Evolutionary conservation across 805 yeast species (phyloP).

Genomic region (Saccharomyces paradoxus): DNA sequence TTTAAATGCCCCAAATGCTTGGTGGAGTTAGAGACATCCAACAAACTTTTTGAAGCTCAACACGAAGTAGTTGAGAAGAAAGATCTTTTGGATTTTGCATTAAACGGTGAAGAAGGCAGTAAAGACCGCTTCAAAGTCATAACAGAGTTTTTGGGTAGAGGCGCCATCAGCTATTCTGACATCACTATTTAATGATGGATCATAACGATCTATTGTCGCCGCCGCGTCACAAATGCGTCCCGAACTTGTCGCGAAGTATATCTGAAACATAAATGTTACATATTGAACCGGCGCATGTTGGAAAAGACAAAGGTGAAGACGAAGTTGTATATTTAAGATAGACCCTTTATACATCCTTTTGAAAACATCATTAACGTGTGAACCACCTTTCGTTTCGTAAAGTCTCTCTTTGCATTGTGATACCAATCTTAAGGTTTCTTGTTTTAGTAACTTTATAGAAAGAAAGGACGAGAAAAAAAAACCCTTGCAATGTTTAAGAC

Average conservation of each 20-base stretch:
- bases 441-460: neutral
- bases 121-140: slow-evolving; percentile 65
- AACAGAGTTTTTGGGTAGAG: slow-evolving; percentile 78
- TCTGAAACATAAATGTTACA: neutral
- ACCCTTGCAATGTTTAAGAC: slow-evolving; percentile 22
- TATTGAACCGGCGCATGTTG: neutral
- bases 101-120: slow-evolving; percentile 39
- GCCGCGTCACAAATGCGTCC: slow-evolving; percentile 1
- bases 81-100: slow-evolving; percentile 52
- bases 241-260: neutral
- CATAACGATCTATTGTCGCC: neutral
- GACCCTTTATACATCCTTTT: neutral
- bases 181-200: neutral
- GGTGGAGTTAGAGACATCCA: slow-evolving; percentile 60
- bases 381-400: neutral
- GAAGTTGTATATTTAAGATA: neutral
- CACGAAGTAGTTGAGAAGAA: slow-evolving; percentile 52
- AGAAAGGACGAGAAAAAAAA: neutral
- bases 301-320: neutral
- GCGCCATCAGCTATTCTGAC: slow-evolving; percentile 54
- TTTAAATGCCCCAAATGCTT: slow-evolving; percentile 68
- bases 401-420: neutral
- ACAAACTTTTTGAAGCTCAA: slow-evolving; percentile 50
- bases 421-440: neutral
- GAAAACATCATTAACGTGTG: neutral